A percentile compares a stretch with the other conserved stretches of the same genome.
Conservation (phyloP, 2,329 filamentous ascomycete genomes). For the Xylaria sp. region DNA sequence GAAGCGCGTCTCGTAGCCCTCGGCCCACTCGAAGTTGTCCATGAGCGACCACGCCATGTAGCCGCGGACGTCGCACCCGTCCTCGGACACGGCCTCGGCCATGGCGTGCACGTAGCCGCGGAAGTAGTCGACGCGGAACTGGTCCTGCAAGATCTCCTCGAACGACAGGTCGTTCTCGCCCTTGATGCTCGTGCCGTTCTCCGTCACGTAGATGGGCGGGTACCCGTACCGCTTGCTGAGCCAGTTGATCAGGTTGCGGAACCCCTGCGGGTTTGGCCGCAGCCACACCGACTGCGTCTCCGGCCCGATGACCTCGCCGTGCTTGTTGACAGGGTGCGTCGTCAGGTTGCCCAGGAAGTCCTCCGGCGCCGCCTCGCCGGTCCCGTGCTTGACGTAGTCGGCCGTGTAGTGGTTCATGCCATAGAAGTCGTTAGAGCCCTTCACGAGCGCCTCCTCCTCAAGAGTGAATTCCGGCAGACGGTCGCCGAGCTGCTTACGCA, state of each 20-base stretch:
- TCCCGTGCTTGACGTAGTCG: constrained; percentile 83
- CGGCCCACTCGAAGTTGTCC: constrained; percentile 95
- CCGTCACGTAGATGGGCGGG: constrained; percentile 86
- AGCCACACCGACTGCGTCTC: constrained; percentile 88
- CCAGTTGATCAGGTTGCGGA: constrained; percentile 81
- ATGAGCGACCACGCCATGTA: constrained; percentile 91
- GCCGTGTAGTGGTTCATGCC: constrained; percentile 95
- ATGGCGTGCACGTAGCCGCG: constrained; percentile 79
- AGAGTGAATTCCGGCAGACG: constrained; percentile 79
- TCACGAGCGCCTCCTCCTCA: constrained; percentile 78
- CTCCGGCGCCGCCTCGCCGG: constrained; percentile 67
- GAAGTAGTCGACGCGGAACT: constrained; percentile 85
- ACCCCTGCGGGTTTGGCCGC: constrained; percentile 78
- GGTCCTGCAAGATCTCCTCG: constrained; percentile 80
- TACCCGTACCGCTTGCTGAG: constrained; percentile 79
- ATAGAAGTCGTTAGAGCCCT: constrained; percentile 92
- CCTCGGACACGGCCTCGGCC: constrained; percentile 75
- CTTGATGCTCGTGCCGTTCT: constrained; percentile 88
- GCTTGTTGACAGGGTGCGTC: constrained; percentile 75
- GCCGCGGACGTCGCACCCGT: constrained; percentile 81
- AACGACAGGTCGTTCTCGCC: constrained; percentile 80
- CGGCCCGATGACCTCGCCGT: constrained; percentile 78
- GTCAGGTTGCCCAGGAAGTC: constrained; percentile 84
- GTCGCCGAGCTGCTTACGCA: constrained; percentile 82
- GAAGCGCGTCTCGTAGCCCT: constrained; percentile 88